Percentiles rank a stretch among this genome's conserved stretches.
Evolutionary conservation across 305 asterid species (phyloP).

Genomic region (Fraxinus sp.): DNA sequence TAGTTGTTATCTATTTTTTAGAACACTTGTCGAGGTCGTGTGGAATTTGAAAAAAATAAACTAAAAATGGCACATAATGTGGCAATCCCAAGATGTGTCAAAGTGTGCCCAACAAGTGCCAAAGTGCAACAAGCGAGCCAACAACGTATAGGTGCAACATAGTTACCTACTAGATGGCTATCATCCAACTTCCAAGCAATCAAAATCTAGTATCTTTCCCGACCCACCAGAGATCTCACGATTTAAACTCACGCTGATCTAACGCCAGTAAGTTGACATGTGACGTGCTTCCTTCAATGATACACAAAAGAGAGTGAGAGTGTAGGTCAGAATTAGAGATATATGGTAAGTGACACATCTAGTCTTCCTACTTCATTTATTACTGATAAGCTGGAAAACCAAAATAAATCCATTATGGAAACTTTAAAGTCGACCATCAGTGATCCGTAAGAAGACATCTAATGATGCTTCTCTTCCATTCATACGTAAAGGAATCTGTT

Average conservation of each 20-base stretch:
- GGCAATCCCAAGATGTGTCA: background rate
- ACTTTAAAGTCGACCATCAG: background rate
- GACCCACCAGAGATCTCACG: background rate
- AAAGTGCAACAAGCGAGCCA: background rate
- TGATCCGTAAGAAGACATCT: background rate
- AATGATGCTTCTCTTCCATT: background rate
- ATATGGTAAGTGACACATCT: background rate
- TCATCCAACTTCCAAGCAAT: background rate
- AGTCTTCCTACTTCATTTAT: background rate
- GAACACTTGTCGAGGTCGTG: background rate
- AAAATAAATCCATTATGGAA: background rate
- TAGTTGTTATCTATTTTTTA: too few species aligned
- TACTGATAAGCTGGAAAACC: background rate
- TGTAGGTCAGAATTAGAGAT: background rate
- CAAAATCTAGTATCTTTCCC: background rate
- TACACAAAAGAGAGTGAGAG: background rate
- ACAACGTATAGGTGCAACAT: background rate
- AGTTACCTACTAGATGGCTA: background rate
- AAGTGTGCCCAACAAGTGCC: background rate
- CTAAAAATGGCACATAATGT: background rate
- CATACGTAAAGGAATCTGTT: background rate
- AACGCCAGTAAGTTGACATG: background rate
- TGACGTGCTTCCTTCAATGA: background rate
- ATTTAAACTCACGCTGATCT: background rate
- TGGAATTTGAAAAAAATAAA: background rate